Percentiles rank a stretch among this genome's conserved stretches.
phyloP scores from a whole-genome alignment of 805 yeast genomes.

The Yamadazyma nakazawae region DNA sequence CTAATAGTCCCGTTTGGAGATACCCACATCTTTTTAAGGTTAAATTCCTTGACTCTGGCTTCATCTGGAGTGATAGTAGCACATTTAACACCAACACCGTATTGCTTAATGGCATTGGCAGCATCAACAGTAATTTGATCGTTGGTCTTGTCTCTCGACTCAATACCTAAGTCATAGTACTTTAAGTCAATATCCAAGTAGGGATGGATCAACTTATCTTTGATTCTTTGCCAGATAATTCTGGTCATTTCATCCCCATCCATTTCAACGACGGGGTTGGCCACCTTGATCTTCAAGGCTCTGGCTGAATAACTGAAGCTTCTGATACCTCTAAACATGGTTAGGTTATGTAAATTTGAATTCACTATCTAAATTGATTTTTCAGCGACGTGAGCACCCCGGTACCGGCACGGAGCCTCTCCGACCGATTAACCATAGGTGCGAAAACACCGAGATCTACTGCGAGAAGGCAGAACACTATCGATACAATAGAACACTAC shows the following conservation, averaged over 20 bases:
- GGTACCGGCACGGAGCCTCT: constrained; percentile 5
- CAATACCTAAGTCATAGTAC: constrained; percentile 70
- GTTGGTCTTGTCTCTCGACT: constrained; percentile 64
- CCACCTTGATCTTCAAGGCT: constrained; percentile 57
- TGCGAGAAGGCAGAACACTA: too few species aligned
- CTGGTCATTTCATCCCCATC: constrained; percentile 89
- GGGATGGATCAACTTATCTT: constrained; percentile 63
- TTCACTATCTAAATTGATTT: background rate
- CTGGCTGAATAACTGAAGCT: constrained; percentile 11
- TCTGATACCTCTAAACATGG: constrained; percentile 14
- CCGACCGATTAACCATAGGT: constrained; percentile 1
- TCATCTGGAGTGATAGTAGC: constrained; percentile 87
- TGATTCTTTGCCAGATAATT: constrained; percentile 76
- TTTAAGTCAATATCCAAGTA: constrained; percentile 70
- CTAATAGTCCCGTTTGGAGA: constrained; percentile 85
- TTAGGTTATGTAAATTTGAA: background rate
- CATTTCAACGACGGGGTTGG: constrained; percentile 71
- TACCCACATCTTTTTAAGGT: constrained; percentile 76
- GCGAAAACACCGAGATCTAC: background rate
- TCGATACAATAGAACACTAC: too few species aligned
- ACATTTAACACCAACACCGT: constrained; percentile 81
- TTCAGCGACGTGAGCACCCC: constrained; percentile 2
- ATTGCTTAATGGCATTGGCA: constrained; percentile 68
- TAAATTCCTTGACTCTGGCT: constrained; percentile 70
- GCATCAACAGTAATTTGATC: constrained; percentile 77